These are phyloP conservation scores for Vitis labrusca DNA, from an alignment of 164 flowering plant species.

Conservation along the genomic window DNA sequence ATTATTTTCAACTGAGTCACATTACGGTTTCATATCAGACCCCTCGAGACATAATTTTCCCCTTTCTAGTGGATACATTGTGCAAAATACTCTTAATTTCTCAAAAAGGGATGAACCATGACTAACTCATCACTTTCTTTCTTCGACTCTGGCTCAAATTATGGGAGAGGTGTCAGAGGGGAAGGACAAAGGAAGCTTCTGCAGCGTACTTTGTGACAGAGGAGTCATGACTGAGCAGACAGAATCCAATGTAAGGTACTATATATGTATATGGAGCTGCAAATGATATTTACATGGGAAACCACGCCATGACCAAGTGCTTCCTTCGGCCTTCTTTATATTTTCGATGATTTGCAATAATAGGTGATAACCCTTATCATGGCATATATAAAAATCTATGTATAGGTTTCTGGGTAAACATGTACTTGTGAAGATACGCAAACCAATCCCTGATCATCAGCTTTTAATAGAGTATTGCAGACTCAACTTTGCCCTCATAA, in stretches of 20 bases:
- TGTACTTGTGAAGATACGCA: neutral
- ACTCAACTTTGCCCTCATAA: slow-evolving; percentile 26
- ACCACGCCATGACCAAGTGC: slow-evolving; percentile 11
- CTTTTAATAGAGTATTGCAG: slow-evolving; percentile 12
- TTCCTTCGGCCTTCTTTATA: neutral
- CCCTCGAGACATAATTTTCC: no score
- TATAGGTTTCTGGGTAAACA: neutral
- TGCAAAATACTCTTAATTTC: no score
- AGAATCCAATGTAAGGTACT: slow-evolving; percentile 38
- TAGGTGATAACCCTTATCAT: neutral
- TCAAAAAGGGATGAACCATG: no score
- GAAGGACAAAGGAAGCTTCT: slow-evolving; percentile 34
- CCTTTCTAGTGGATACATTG: no score
- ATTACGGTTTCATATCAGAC: no score
- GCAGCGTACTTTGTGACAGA: slow-evolving; percentile 18
- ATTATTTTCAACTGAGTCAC: no score
- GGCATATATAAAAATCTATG: neutral
- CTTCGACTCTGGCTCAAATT: neutral
- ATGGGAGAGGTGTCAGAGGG: slow-evolving; percentile 7
- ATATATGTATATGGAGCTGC: neutral
- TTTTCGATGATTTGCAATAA: no score
- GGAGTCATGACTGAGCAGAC: slow-evolving; percentile 6
- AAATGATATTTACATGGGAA: slow-evolving; percentile 25
- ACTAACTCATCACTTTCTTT: no score
- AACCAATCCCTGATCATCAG: neutral